Evolutionary conservation across 352 stramenopile species (phyloP).

Genomic region (Globisporangium spiculum): DNA sequence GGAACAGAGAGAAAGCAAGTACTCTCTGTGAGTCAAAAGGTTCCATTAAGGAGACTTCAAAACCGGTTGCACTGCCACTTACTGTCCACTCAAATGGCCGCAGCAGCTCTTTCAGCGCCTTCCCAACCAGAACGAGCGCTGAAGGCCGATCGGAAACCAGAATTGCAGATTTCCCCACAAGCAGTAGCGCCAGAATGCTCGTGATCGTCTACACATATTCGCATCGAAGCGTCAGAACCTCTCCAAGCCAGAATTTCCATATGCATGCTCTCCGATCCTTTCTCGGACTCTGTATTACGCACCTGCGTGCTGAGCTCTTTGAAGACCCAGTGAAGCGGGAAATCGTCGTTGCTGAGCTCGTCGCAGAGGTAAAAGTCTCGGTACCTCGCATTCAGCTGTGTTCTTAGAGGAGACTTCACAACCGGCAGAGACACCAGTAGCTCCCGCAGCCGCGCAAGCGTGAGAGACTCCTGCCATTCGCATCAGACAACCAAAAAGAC

Average conservation of each 20-base stretch:
- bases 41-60: background rate
- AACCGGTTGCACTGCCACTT: background rate
- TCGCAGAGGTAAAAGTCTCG: constrained; percentile 33
- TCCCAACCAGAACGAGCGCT: constrained; percentile 34
- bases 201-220: constrained; percentile 39
- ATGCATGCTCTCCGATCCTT: background rate
- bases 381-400: constrained; percentile 29
- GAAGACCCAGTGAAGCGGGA: constrained; percentile 38
- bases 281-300: background rate
- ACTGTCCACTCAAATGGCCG: constrained; percentile 62
- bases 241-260: background rate
- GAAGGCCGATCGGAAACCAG: constrained; percentile 47
- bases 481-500: background rate
- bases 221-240: background rate
- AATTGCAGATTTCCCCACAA: constrained; percentile 54
- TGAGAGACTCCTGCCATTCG: constrained; percentile 5
- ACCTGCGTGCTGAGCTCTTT: constrained; percentile 64
- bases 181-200: constrained; percentile 37
- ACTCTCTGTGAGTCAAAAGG: background rate
- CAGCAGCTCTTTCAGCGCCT: constrained; percentile 39
- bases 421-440: constrained; percentile 3
- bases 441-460: constrained; percentile 10
- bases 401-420: background rate
- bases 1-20: background rate
- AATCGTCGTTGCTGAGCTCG: constrained; percentile 12